Evolutionary conservation across 176 grass and related monocot species (phyloP), one percentile per base, ranked within the genome.

Genomic region (Oryza longistaminata): DNA sequence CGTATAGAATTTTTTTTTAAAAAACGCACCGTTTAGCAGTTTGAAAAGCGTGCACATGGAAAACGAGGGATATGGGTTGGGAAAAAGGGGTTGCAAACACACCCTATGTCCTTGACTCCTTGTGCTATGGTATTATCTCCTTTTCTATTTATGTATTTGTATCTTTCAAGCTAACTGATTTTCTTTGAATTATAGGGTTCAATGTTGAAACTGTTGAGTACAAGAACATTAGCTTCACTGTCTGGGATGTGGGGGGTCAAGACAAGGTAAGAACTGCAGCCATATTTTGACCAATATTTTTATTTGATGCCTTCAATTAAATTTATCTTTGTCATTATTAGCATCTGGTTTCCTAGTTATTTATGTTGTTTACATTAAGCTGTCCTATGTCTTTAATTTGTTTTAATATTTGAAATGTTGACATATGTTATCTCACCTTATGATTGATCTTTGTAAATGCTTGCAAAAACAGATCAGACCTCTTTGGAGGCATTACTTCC

Each of bases 151-250:
- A 0, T 71, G 35, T 71, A 35, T 11, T 37, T 35, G 35, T 68
- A 10, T 74, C 50, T 83, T 21, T 75, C 12, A 10, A 19, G 2
- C 24, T 50, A 29, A 39, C 5, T 60, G 0, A 3, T 16, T 62
- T 71, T 9, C 50, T 66, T 7, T 11, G 29, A 45, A 81, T 71
- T 80, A 48, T 71, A 89, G 92, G 92, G 13, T 94, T 94, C 80
- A 94, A 91, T 89, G 92, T 94, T 26, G 89, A 94, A 77, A 94
- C 92, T 71, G 92, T 94, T 7, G 92, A 94, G 80, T 94, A 94
- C 86, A 94, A 94, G 83, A 94, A 91, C 80, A 94, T 94, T 84
- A 94, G 92, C 80, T 94, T 94, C 87, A 94, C 89, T 7, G 92
- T 94, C 17, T 94, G 92, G 92, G 92, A 94, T 85, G 92, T 94